Evolutionary conservation across 306 rosid genomes (phyloP).

Genomic region (Cajanus cajan): DNA sequence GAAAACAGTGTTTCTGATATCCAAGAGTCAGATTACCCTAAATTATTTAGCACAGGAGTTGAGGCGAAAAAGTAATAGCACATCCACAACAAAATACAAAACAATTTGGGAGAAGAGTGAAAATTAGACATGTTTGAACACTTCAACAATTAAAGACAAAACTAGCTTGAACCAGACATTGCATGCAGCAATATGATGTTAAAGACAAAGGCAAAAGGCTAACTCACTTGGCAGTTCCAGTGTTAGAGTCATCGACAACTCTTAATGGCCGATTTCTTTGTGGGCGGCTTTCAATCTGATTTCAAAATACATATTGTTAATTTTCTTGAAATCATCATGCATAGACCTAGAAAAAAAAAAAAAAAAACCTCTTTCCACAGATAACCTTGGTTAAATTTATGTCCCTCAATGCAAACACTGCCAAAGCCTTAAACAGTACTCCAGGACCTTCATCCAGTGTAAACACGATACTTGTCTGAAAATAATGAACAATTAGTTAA

Average conservation of each 20-base stretch:
- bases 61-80: not conserved
- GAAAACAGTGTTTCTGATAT: not conserved
- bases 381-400: slow-evolving; percentile 49
- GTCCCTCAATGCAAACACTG: slow-evolving; percentile 57
- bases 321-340: not conserved
- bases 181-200: not conserved
- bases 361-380: not conserved
- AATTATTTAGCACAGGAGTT: not conserved
- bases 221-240: slow-evolving; percentile 52
- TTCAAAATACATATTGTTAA: slow-evolving; percentile 13
- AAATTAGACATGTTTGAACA: not conserved
- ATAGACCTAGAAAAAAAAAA: slow-evolving; percentile 18
- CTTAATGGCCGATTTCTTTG: slow-evolving; percentile 57
- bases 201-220: slow-evolving; percentile 1
- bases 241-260: slow-evolving; percentile 58
- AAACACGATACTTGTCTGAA: slow-evolving; percentile 58
- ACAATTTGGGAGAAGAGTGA: not conserved
- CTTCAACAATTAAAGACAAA: slow-evolving; percentile 8
- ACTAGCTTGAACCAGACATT: slow-evolving; percentile 13
- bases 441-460: slow-evolving; percentile 58
- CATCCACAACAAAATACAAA: not conserved
- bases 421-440: slow-evolving; percentile 56
- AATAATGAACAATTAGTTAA: not conserved
- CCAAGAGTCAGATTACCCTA: not conserved
- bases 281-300: slow-evolving; percentile 64